Conservation (phyloP, 2,329 filamentous ascomycete genomes). For the Rutstroemia sydowiana region DNA sequence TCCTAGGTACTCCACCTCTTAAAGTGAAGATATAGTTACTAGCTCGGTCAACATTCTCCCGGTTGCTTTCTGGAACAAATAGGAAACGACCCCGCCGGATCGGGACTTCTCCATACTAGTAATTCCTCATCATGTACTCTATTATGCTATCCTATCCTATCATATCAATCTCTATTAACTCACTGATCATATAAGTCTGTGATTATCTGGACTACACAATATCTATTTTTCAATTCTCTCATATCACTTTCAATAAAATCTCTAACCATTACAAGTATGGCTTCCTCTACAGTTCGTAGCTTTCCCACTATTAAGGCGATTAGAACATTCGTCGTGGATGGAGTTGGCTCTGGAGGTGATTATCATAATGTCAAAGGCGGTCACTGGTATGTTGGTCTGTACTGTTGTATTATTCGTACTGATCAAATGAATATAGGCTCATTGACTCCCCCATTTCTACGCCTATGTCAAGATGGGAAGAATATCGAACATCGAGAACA, state of each 20-base stretch:
- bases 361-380: conserved; percentile 86
- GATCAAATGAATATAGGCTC: conserved; percentile 52
- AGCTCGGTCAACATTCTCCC: conserved; percentile 10
- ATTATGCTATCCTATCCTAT: background rate
- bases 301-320: conserved; percentile 74
- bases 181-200: background rate
- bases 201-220: background rate
- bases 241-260: background rate
- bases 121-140: background rate
- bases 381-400: conserved; percentile 46
- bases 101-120: background rate
- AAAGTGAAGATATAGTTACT: background rate
- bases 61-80: background rate
- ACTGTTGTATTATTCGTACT: background rate
- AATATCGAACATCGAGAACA: conserved; percentile 80
- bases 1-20: background rate
- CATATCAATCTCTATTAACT: background rate
- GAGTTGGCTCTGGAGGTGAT: conserved; percentile 60
- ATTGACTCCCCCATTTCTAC: conserved; percentile 90
- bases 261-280: conserved; percentile 18
- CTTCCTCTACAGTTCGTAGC: conserved; percentile 21
- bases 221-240: background rate
- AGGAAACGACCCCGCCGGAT: background rate
- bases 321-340: conserved; percentile 64
- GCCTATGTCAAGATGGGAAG: conserved; percentile 81